phyloP scores from a whole-genome alignment of 2,329 filamentous ascomycete species.

The Atkinsonella hypoxylon region DNA sequence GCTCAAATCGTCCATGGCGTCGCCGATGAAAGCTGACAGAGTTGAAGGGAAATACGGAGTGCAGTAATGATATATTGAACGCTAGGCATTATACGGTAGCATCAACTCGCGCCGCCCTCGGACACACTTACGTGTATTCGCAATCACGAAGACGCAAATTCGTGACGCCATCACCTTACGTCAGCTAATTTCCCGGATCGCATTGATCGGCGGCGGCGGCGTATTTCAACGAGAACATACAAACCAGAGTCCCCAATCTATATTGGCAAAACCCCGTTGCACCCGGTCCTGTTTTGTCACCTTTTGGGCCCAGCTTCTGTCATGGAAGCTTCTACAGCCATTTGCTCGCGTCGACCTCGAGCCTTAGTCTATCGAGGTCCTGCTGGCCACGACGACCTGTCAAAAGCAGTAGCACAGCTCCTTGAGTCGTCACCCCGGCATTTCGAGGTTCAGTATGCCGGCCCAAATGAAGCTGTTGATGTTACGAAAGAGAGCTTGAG shows the following conservation, averaged over 20 bases:
- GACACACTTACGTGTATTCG: neutral
- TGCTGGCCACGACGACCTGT: constrained; percentile 9
- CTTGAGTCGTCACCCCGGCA: constrained; percentile 11
- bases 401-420: constrained; percentile 11
- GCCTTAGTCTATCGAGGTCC: constrained; percentile 15
- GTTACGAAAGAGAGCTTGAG: constrained; percentile 8
- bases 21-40: neutral
- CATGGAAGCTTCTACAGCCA: neutral
- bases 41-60: neutral
- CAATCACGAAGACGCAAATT: neutral
- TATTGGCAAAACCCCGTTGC: neutral
- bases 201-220: neutral
- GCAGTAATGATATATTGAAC: neutral
- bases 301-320: neutral
- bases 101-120: neutral
- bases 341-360: constrained; percentile 1
- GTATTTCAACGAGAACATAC: neutral
- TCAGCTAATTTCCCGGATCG: neutral
- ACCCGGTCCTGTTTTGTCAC: too few relatives aligned
- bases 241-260: neutral
- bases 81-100: neutral
- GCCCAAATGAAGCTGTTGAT: constrained; percentile 11
- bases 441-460: constrained; percentile 13
- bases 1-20: neutral
- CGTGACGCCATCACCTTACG: neutral